Evolutionary conservation across 1,284 basidiomycete genomes (phyloP).

Genomic region (Puccinia novopanici): DNA sequence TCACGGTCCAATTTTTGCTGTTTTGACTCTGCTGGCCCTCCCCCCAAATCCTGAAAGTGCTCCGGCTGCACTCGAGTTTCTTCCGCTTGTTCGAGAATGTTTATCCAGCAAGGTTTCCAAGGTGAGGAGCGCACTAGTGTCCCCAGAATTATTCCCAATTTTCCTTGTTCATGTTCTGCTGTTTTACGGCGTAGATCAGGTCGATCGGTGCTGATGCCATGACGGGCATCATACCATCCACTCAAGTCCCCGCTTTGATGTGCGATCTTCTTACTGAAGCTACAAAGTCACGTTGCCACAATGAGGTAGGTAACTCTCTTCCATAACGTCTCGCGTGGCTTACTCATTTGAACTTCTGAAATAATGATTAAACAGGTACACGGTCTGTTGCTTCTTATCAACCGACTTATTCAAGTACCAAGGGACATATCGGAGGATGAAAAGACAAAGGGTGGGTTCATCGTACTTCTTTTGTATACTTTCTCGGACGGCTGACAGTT

Average conservation of each 20-base stretch:
- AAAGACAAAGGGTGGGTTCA: slow-evolving; percentile 19
- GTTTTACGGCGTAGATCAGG: slow-evolving; percentile 15
- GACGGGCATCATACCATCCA: slow-evolving; percentile 31
- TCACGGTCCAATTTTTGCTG: slow-evolving; percentile 41
- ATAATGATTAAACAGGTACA: slow-evolving; percentile 19
- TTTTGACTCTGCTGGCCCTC: slow-evolving; percentile 38
- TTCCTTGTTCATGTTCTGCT: slow-evolving; percentile 4
- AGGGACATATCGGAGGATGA: not conserved
- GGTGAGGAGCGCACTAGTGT: not conserved
- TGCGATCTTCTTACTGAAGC: slow-evolving; percentile 25
- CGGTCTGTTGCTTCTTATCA: slow-evolving; percentile 31
- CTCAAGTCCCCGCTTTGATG: slow-evolving; percentile 20
- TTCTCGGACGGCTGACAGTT: not conserved
- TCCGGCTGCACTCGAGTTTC: slow-evolving; percentile 22
- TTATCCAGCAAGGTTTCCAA: slow-evolving; percentile 45
- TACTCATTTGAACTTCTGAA: not conserved
- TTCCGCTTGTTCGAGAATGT: slow-evolving; percentile 25
- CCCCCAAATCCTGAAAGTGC: slow-evolving; percentile 30
- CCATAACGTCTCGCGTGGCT: not conserved
- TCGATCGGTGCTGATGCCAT: slow-evolving; percentile 49
- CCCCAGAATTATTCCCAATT: not conserved
- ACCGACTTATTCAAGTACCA: slow-evolving; percentile 33
- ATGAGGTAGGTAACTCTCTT: not conserved
- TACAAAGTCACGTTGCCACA: not conserved
- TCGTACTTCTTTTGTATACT: not conserved